Base-by-base conservation (phyloP, 257 asterid genomes). In the Solanum ossicruentum region DNA sequence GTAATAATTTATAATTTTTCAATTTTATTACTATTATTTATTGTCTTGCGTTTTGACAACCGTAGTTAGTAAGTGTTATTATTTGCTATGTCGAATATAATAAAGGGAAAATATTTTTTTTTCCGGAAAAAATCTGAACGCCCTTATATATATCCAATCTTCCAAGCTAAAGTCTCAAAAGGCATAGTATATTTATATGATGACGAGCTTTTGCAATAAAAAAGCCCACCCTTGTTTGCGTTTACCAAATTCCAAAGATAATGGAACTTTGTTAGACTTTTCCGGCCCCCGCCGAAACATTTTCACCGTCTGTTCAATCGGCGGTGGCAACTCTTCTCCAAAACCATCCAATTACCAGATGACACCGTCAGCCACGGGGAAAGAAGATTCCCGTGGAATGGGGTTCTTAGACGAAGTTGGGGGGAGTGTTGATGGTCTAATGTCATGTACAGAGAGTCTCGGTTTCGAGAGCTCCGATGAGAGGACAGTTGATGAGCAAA, bases 381-480 rank as follows among this genome's bases (percentile, higher is more conserved):
- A 85, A n/a, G 71, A 78, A 60, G 87, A 85, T n/a, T 86, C 90
- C 2, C 87, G 85, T 7, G 89, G 89, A 56, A 82, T 85, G 10
- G 85, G 88, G 39, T 88, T 85, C 56, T 6, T 88, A 58, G 88
- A 89, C 21, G 89, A 87, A 8, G 87, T 85, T 13, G 88, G 87
- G 0, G 90, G 89, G 20, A 85, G 67, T 52, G 89, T 87, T 10
- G 86, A 87, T 58, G 91, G 90, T 21, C 43, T 89, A 67, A 89
- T 86, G 90, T 89, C 90, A 0, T 89, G 91, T 63, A 89, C 91
- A 17, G 91, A 89, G 81, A 85, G 88, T 70, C 45, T 89, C 16
- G 91, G 91, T 7, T 89, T 85, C 15, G 91, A 89, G 89, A 87
- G 91, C 47, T 89, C 88, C 0, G 90, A 89, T 60, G 88, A 87